These are phyloP conservation scores for Radiomyces spectabilis DNA, from an alignment of 192 early-diverging fungal species.

Conservation along the genomic window DNA sequence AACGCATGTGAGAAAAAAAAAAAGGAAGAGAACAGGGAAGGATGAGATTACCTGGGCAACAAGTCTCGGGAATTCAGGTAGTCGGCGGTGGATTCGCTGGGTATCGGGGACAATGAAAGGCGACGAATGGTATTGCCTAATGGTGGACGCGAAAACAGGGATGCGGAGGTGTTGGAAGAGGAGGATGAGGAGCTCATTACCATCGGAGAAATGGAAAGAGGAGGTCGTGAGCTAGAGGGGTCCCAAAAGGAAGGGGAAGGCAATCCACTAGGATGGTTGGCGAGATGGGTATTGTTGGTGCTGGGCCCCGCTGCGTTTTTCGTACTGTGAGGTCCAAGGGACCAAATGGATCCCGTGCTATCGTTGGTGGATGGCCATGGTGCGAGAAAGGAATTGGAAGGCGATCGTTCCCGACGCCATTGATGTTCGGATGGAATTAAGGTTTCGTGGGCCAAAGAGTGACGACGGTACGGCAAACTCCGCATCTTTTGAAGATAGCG, in stretches of 20 bases:
- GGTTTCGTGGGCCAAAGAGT: conserved; percentile 1
- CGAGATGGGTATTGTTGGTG: background rate
- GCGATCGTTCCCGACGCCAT: too few relatives aligned
- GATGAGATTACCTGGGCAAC: background rate
- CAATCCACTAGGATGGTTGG: background rate
- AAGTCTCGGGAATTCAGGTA: background rate
- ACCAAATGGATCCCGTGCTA: too few relatives aligned
- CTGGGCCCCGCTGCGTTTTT: too few relatives aligned
- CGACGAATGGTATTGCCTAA: background rate
- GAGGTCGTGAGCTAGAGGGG: background rate
- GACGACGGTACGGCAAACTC: conserved; percentile 1
- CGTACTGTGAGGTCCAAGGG: too few relatives aligned
- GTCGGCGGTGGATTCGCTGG: background rate
- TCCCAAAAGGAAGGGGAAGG: background rate
- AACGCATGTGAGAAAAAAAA: too few relatives aligned
- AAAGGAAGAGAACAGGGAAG: background rate
- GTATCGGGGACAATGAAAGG: background rate
- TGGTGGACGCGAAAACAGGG: background rate
- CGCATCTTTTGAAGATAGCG: too few relatives aligned
- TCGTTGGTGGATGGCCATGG: too few relatives aligned
- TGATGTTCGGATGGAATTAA: too few relatives aligned
- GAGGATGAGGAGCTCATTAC: background rate
- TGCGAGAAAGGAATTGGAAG: too few relatives aligned
- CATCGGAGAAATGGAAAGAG: background rate
- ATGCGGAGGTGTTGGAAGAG: background rate